Conservation (phyloP, 2,329 filamentous ascomycete species). For the Colletotrichum abscissum region DNA sequence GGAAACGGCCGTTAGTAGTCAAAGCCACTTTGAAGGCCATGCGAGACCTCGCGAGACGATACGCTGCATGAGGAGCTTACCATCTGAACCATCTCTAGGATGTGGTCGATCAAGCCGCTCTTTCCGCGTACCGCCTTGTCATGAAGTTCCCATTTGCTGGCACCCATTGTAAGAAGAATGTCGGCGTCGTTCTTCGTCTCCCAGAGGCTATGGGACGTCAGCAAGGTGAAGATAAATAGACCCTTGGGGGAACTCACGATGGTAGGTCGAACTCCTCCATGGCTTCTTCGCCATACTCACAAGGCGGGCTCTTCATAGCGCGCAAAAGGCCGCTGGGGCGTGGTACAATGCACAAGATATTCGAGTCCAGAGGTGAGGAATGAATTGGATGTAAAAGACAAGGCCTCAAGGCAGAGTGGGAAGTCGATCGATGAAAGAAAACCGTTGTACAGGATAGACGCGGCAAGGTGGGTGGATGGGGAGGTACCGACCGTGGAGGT, state of each 20-base stretch:
- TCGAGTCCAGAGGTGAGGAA: no score
- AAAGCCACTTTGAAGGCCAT: not conserved
- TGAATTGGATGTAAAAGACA: no score
- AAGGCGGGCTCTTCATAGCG: no score
- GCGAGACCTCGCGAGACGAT: not conserved
- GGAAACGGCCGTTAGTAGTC: not conserved
- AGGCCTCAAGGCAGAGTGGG: no score
- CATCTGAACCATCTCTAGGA: not conserved
- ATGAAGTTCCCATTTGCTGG: constrained; percentile 4
- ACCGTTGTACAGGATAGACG: not conserved
- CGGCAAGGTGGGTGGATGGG: not conserved
- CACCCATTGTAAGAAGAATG: constrained; percentile 1
- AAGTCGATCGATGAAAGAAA: not conserved
- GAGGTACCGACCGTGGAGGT: not conserved
- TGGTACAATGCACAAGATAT: not conserved
- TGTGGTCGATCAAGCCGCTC: not conserved
- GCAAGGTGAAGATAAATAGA: not conserved
- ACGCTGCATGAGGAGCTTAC: not conserved
- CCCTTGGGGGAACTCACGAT: not conserved
- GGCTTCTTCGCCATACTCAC: not conserved
- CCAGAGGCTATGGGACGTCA: constrained; percentile 5
- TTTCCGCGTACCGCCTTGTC: constrained; percentile 9
- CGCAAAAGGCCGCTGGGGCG: no score
- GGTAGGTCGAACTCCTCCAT: not conserved
- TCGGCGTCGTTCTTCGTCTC: not conserved